Evolutionary conservation across 1,284 basidiomycete genomes (phyloP).

Genomic region (Phlebopus sp.): DNA sequence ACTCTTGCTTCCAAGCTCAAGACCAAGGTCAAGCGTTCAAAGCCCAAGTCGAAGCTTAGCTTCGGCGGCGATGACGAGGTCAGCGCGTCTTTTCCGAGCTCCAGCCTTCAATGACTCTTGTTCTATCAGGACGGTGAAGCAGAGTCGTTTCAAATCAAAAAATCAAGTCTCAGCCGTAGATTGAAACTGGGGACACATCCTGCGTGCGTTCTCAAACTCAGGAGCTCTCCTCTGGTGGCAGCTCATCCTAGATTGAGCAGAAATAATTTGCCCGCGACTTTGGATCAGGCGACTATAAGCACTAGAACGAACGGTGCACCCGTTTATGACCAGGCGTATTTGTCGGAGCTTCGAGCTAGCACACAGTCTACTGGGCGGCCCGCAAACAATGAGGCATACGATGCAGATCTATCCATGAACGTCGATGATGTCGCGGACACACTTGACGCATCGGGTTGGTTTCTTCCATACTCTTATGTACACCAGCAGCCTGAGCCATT

Average conservation of each 20-base stretch:
- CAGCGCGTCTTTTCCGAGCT: slow-evolving; percentile 24
- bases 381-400: slow-evolving; percentile 38
- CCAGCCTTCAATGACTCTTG: slow-evolving; percentile 23
- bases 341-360: slow-evolving; percentile 80
- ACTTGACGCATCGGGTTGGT: slow-evolving; percentile 40
- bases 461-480: neutral
- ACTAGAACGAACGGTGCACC: slow-evolving; percentile 45
- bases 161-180: slow-evolving; percentile 69
- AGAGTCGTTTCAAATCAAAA: slow-evolving; percentile 73
- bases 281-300: slow-evolving; percentile 55
- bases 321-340: slow-evolving; percentile 74
- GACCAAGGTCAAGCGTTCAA: slow-evolving; percentile 61
- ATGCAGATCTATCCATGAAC: slow-evolving; percentile 55
- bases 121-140: slow-evolving; percentile 49
- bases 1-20: slow-evolving; percentile 63
- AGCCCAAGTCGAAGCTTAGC: slow-evolving; percentile 68
- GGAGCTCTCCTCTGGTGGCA: slow-evolving; percentile 1
- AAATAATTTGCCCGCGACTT: slow-evolving; percentile 37
- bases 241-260: slow-evolving; percentile 11
- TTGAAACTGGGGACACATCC: slow-evolving; percentile 54
- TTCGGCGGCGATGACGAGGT: slow-evolving; percentile 84
- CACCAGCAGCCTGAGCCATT: slow-evolving; percentile 10
- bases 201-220: slow-evolving; percentile 36
- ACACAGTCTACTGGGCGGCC: slow-evolving; percentile 63
- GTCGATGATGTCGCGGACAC: slow-evolving; percentile 38